A percentile compares a stretch with the other conserved stretches of the same genome.
These are phyloP conservation scores for Phytopythium kandeliae DNA, from an alignment of 352 stramenopile genomes.

Conservation along the genomic window DNA sequence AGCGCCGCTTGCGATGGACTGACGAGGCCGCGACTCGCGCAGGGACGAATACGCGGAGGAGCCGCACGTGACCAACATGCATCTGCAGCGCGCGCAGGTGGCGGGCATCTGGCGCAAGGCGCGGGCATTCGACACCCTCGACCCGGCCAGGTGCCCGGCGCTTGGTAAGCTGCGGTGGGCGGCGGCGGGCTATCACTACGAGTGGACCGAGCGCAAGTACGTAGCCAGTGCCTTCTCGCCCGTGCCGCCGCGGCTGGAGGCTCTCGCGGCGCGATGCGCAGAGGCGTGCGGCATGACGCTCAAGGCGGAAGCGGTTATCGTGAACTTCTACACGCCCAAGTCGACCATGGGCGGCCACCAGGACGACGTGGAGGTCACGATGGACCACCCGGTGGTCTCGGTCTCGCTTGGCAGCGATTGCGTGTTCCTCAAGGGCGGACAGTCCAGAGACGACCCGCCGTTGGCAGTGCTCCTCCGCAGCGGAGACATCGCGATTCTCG, in stretches of 20 bases:
- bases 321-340: constrained; percentile 80
- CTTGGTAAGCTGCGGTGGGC: constrained; percentile 74
- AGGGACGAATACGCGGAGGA: constrained; percentile 66
- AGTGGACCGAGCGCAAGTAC: constrained; percentile 77
- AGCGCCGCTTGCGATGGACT: too few species aligned
- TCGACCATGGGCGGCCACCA: constrained; percentile 80
- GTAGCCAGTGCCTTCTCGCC: constrained; percentile 42
- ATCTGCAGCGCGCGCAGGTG: constrained; percentile 49
- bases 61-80: constrained; percentile 78
- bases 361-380: constrained; percentile 81
- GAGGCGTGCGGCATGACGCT: constrained; percentile 50
- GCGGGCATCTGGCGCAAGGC: constrained; percentile 47
- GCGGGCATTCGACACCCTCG: constrained; percentile 17
- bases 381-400: constrained; percentile 77
- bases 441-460: constrained; percentile 53
- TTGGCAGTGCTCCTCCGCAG: constrained; percentile 60
- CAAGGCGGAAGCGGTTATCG: constrained; percentile 60
- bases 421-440: constrained; percentile 73
- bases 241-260: constrained; percentile 36
- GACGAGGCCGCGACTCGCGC: background rate
- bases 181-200: constrained; percentile 71
- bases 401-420: constrained; percentile 63
- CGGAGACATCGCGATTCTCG: constrained; percentile 64
- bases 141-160: constrained; percentile 31
- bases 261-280: constrained; percentile 36